A percentile compares a stretch with the other conserved stretches of the same genome.
Conservation (phyloP, 495 filamentous ascomycete genomes). For the Penicillium daleae region DNA sequence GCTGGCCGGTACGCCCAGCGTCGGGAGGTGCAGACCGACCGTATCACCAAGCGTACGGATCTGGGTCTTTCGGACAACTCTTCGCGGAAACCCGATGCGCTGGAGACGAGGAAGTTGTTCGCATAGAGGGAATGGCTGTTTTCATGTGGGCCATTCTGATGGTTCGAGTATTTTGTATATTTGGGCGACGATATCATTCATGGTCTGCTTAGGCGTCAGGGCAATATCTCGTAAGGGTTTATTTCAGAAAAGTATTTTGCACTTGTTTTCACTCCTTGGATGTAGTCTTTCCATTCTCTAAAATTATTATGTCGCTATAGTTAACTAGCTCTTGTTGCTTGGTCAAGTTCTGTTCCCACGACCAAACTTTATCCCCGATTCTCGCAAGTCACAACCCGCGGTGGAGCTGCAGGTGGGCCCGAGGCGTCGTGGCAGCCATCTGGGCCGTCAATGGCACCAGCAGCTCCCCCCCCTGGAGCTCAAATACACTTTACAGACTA, state of each 20-base stretch:
- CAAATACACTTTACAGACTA: background rate
- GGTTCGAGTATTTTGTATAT: conserved; percentile 41
- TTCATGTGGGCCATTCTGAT: conserved; percentile 2
- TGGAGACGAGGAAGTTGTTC: conserved; percentile 85
- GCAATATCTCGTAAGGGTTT: conserved; percentile 34
- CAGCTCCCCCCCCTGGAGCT: background rate
- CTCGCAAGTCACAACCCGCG: conserved; percentile 8
- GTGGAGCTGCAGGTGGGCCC: conserved; percentile 31
- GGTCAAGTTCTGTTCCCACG: background rate
- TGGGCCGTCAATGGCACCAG: conserved; percentile 15
- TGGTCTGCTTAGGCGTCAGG: conserved; percentile 48
- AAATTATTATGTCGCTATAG: background rate
- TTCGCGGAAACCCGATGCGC: conserved; percentile 62
- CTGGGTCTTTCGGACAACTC: conserved; percentile 74
- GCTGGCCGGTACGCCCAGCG: conserved; percentile 74
- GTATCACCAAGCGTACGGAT: conserved; percentile 71
- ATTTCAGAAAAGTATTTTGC: conserved; percentile 30
- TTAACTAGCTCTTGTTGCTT: background rate
- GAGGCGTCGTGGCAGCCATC: conserved; percentile 20
- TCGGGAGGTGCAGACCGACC: conserved; percentile 72
- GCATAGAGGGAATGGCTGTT: conserved; percentile 50
- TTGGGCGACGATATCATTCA: conserved; percentile 44
- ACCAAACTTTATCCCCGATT: background rate
- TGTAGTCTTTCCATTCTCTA: conserved; percentile 12
- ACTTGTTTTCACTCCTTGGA: conserved; percentile 21